Evolutionary conservation across 106 monocot species (phyloP).

Genomic region (Allium sativum): DNA sequence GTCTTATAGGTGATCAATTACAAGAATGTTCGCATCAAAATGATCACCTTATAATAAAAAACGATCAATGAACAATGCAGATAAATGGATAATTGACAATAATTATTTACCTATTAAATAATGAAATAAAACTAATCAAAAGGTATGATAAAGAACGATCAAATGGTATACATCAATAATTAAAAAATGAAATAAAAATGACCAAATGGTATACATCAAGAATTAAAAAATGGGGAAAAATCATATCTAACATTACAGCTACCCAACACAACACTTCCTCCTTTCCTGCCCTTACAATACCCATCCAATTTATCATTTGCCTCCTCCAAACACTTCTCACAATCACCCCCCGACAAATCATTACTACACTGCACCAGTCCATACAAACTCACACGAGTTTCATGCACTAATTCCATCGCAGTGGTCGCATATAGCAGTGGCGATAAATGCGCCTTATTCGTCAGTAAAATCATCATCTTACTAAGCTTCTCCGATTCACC

Average conservation of each 20-base stretch:
- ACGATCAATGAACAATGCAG: too few species aligned
- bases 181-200: constrained; percentile 13
- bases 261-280: constrained; percentile 34
- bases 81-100: too few species aligned
- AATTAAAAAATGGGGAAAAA: constrained; percentile 30
- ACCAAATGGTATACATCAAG: too few species aligned
- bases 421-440: constrained; percentile 14
- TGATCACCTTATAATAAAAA: too few species aligned
- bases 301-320: constrained; percentile 20
- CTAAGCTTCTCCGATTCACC: constrained; percentile 1
- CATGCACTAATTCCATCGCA: neutral
- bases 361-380: constrained; percentile 39
- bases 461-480: constrained; percentile 20
- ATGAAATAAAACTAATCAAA: too few species aligned
- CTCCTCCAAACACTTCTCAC: constrained; percentile 20
- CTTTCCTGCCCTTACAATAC: constrained; percentile 24
- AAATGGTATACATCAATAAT: neutral
- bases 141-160: too few species aligned
- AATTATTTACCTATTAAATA: too few species aligned
- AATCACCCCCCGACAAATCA: constrained; percentile 20
- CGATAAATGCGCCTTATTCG: constrained; percentile 3
- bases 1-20: too few species aligned
- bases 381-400: constrained; percentile 9
- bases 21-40: too few species aligned
- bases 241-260: constrained; percentile 48